Evolutionary conservation across 176 grass and related monocot genomes (phyloP).

Genomic region (Oryza longistaminata): DNA sequence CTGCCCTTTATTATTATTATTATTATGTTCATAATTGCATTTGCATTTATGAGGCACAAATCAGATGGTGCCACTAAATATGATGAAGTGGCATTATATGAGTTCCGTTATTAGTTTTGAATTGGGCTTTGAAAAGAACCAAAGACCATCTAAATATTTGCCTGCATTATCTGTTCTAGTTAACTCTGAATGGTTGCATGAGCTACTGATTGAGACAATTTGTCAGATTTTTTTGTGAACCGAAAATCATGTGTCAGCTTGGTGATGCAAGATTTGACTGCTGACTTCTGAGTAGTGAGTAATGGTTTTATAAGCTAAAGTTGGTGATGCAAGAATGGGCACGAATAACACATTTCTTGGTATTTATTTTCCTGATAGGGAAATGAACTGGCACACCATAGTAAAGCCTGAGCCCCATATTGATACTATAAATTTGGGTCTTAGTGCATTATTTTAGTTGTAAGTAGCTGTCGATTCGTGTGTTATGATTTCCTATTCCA

Average conservation of each 20-base stretch:
- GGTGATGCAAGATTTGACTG: background rate
- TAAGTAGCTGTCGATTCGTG: background rate
- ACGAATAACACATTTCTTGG: background rate
- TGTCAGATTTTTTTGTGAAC: background rate
- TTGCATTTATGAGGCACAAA: background rate
- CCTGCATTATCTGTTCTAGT: background rate
- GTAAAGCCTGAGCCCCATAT: background rate
- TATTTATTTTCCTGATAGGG: background rate
- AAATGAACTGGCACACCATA: background rate
- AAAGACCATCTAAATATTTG: background rate
- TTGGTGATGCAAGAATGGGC: background rate
- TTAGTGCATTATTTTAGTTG: background rate
- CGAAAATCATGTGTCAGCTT: background rate
- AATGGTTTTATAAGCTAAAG: background rate
- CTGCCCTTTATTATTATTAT: background rate
- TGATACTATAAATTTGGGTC: background rate
- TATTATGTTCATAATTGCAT: background rate
- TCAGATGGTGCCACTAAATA: background rate
- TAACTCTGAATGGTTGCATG: background rate
- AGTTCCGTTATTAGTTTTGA: background rate
- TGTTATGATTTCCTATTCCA: background rate
- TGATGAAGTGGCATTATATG: background rate
- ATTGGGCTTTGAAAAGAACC: background rate
- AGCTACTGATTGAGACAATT: slow-evolving; percentile 9
- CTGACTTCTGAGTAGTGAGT: background rate